Base-by-base conservation (phyloP, 768 basidiomycete species). In the Leccinum broughii region DNA sequence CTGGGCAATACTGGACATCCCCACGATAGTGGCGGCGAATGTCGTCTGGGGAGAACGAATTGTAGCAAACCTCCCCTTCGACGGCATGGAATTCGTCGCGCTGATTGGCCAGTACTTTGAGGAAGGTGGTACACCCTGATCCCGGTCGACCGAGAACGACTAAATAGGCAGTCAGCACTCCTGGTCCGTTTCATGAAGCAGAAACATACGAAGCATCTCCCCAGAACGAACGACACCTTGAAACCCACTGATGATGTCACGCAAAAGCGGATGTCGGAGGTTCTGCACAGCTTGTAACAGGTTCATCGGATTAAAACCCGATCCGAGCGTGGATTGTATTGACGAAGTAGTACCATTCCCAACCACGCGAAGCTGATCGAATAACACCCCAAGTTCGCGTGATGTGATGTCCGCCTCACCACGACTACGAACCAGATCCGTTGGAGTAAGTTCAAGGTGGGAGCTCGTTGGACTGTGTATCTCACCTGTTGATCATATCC, bases 111-210 rank as follows among this genome's bases (percentile, higher is more conserved):
- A 96, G 81, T 0, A 83, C 81, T 72, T 93, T 93, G 56, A 97
- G 83, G 53, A 97, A 79, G 0, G 94, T 93, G 30, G 83, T 86
- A 70, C 93, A 95, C 3, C 94, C 93, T 0, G 91, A 86, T 14
- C 90, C 90, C 1, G 93, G 93, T 32, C 92, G 82, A 24, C 93
- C 93, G 26, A 95, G 82, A 11, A 94, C 93, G 15, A 95, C 89
- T 90, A 66, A 5, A 58, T 20, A 15, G 4, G 11, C 6, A 37
- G 8, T 68, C 10, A 68, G 44, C 35, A 17, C n/a, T 14, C 4
- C 24, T 1, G 5, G 17, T 20, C 20, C 0, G 1, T 54, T 26
- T 52, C 30, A 28, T 34, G 51, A 3, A 55, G 8, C 2, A 46
- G 5, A 11, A 13, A 83, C 89, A 64, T 66, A 86, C 92, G 78